Conservation (phyloP, 1,139 yeast genomes). For the Geotrichum aggregatum region DNA sequence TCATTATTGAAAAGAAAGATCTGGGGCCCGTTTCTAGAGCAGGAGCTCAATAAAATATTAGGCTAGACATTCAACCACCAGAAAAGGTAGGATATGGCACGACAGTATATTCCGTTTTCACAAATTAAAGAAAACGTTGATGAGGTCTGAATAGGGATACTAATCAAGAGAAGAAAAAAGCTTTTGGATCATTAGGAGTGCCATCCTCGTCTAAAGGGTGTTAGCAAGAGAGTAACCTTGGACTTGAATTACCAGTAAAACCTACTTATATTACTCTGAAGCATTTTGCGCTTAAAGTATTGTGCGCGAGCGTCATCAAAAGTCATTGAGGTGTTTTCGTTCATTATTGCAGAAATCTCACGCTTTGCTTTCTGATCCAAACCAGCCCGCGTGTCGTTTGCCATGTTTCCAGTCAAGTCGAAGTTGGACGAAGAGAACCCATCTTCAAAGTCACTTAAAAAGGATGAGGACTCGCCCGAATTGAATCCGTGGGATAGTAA, state of each 20-base stretch:
- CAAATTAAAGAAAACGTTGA: background rate
- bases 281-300: constrained; percentile 48
- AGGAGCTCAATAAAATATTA: background rate
- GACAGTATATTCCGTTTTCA: background rate
- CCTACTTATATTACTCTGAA: constrained; percentile 50
- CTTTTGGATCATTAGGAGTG: constrained; percentile 45
- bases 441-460: constrained; percentile 51
- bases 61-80: background rate
- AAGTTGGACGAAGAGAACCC: constrained; percentile 63
- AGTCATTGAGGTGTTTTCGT: constrained; percentile 42
- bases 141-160: background rate
- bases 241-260: background rate
- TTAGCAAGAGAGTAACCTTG: background rate
- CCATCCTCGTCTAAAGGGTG: constrained; percentile 32
- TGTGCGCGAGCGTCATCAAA: constrained; percentile 70
- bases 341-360: constrained; percentile 55
- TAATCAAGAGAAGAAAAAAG: constrained; percentile 42
- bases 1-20: background rate
- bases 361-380: constrained; percentile 53
- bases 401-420: constrained; percentile 46
- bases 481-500: background rate
- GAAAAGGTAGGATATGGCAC: background rate
- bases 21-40: background rate
- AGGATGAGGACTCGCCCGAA: constrained; percentile 5
- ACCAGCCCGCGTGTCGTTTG: constrained; percentile 57